phyloP scores from a whole-genome alignment of 2,329 filamentous ascomycete species.

The Ophiostoma pallidulum region DNA sequence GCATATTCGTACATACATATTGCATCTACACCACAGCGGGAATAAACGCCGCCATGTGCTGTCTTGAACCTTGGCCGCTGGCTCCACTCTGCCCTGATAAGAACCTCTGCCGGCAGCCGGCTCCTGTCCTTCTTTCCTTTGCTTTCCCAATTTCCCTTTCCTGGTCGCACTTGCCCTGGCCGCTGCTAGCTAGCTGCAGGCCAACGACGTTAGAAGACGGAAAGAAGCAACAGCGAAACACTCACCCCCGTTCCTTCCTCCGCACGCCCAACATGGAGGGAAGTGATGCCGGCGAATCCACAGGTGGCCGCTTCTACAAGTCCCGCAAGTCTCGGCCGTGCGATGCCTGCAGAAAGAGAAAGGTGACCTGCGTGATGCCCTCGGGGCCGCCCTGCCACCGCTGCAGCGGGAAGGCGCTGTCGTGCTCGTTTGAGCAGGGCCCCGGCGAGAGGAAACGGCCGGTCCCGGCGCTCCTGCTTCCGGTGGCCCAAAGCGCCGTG shows the following conservation, averaged over 20 bases:
- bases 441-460: constrained; percentile 10
- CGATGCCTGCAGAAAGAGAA: constrained; percentile 14
- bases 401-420: constrained; percentile 6
- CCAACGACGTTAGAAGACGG: too few relatives aligned
- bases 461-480: background rate
- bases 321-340: constrained; percentile 16
- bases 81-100: background rate
- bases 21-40: too few relatives aligned
- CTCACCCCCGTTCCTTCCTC: too few relatives aligned
- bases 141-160: background rate
- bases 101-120: background rate
- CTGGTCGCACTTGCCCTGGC: background rate
- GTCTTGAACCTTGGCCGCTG: background rate
- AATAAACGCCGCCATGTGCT: too few relatives aligned
- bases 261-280: too few relatives aligned
- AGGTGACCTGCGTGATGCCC: constrained; percentile 16
- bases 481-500: background rate
- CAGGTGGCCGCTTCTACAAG: constrained; percentile 15
- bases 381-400: constrained; percentile 14
- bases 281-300: background rate
- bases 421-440: constrained; percentile 14
- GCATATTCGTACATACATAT: too few relatives aligned
- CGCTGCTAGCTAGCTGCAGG: too few relatives aligned
- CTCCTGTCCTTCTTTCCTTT: background rate
- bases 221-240: too few relatives aligned